These are phyloP conservation scores for Epichloe elymi DNA, from an alignment of 2,329 filamentous ascomycete genomes.

Conservation along the genomic window DNA sequence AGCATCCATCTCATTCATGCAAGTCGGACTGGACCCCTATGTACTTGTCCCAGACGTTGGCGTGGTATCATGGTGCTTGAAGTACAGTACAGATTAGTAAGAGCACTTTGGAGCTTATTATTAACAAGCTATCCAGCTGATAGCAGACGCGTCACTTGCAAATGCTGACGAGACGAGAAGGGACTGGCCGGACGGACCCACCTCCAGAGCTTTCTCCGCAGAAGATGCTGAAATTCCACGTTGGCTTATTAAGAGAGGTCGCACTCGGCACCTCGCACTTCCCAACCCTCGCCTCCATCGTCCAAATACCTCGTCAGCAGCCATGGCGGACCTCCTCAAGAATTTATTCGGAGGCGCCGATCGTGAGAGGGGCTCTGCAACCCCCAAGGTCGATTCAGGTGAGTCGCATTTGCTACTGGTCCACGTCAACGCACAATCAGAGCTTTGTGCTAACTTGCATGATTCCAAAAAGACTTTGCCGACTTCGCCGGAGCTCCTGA, in stretches of 20 bases:
- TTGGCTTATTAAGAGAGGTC: constrained; percentile 7
- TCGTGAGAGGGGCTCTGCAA: constrained; percentile 28
- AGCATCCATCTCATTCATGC: not conserved
- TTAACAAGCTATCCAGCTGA: too few species aligned
- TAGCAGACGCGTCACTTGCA: too few species aligned
- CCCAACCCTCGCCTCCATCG: constrained; percentile 8
- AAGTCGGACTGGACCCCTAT: too few species aligned
- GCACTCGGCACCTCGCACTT: not conserved
- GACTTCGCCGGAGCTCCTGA: constrained; percentile 77
- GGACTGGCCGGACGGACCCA: not conserved
- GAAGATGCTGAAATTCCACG: constrained; percentile 6
- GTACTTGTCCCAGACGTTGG: too few species aligned
- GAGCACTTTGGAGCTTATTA: too few species aligned
- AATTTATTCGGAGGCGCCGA: constrained; percentile 57
- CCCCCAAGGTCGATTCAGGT: constrained; percentile 49
- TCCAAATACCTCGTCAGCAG: constrained; percentile 13
- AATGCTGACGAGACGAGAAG: too few species aligned
- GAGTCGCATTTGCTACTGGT: constrained; percentile 15
- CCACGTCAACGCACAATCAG: not conserved
- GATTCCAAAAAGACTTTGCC: constrained; percentile 60
- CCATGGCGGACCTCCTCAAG: constrained; percentile 50
- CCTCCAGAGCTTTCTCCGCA: not conserved
- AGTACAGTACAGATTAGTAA: too few species aligned
- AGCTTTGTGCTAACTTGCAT: not conserved
- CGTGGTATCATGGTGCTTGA: too few species aligned